Conservation (phyloP, 495 filamentous ascomycete genomes). For the Recurvomyces mirabilis region DNA sequence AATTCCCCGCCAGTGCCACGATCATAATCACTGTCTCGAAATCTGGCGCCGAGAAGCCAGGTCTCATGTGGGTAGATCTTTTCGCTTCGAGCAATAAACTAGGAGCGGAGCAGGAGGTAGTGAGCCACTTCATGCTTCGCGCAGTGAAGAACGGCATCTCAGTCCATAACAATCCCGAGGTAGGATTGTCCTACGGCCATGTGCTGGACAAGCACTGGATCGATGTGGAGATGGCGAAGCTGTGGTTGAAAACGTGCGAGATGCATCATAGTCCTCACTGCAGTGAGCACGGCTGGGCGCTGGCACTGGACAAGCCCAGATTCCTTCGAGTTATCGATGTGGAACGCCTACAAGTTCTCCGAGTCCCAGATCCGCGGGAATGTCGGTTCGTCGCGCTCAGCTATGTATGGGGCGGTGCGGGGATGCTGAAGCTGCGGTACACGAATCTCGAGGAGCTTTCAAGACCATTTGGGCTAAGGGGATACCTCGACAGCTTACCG, state of each 20-base stretch:
- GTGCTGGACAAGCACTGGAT: constrained; percentile 1
- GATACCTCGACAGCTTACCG: neutral
- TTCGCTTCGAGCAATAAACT: neutral
- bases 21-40: neutral
- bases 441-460: neutral
- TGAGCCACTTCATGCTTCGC: constrained; percentile 1
- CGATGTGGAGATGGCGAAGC: neutral
- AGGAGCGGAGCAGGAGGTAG: neutral
- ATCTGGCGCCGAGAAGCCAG: neutral
- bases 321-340: neutral
- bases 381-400: constrained; percentile 4
- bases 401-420: constrained; percentile 2
- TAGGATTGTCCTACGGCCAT: neutral
- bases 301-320: neutral
- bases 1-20: neutral
- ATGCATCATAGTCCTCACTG: neutral
- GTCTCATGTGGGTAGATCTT: neutral
- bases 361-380: neutral
- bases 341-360: neutral
- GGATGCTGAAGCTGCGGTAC: neutral
- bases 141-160: neutral
- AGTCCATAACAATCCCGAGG: neutral
- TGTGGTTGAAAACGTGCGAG: constrained; percentile 1
- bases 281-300: neutral
- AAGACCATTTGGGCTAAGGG: neutral